Evolutionary conservation across 805 yeast genomes (phyloP).

Genomic region (Schizosaccharomyces octosporus): DNA sequence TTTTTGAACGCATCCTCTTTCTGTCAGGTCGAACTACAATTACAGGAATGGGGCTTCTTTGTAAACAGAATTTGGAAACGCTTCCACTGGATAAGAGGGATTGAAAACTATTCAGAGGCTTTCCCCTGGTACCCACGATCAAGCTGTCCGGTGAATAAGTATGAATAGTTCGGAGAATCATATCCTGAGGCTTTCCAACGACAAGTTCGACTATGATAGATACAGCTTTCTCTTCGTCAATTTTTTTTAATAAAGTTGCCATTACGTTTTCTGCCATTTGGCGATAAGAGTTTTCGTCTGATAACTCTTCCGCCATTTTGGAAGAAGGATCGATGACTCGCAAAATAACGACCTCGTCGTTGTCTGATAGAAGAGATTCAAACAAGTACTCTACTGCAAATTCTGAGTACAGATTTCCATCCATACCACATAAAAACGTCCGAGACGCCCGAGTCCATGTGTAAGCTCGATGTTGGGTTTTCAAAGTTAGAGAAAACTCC

Average conservation of each 20-base stretch:
- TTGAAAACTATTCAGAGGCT: slow-evolving; percentile 16
- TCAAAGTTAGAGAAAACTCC: slow-evolving; percentile 17
- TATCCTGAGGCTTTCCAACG: slow-evolving; percentile 20
- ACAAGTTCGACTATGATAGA: slow-evolving; percentile 21
- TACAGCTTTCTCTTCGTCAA: slow-evolving; percentile 16
- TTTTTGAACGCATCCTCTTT: slow-evolving; percentile 13
- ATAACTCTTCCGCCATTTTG: slow-evolving; percentile 4
- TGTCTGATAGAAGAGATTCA: slow-evolving; percentile 20
- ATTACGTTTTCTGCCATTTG: slow-evolving; percentile 16
- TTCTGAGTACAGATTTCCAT: slow-evolving; percentile 20
- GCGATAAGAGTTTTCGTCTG: slow-evolving; percentile 11
- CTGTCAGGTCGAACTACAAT: slow-evolving; percentile 21
- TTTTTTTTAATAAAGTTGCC: slow-evolving; percentile 14
- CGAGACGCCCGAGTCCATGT: slow-evolving; percentile 17
- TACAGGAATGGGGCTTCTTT: slow-evolving; percentile 23
- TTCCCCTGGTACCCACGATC: slow-evolving; percentile 23
- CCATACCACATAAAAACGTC: slow-evolving; percentile 22
- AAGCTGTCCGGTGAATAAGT: slow-evolving; percentile 23
- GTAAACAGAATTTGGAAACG: slow-evolving; percentile 24
- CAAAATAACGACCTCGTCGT: slow-evolving; percentile 23
- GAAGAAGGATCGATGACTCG: slow-evolving; percentile 19
- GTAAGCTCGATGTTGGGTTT: slow-evolving; percentile 18
- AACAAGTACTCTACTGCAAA: slow-evolving; percentile 23
- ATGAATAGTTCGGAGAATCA: slow-evolving; percentile 18
- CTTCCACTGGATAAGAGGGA: slow-evolving; percentile 20